Evolutionary conservation across 1,284 basidiomycete species (phyloP).

Genomic region (Xanthoconium separans): DNA sequence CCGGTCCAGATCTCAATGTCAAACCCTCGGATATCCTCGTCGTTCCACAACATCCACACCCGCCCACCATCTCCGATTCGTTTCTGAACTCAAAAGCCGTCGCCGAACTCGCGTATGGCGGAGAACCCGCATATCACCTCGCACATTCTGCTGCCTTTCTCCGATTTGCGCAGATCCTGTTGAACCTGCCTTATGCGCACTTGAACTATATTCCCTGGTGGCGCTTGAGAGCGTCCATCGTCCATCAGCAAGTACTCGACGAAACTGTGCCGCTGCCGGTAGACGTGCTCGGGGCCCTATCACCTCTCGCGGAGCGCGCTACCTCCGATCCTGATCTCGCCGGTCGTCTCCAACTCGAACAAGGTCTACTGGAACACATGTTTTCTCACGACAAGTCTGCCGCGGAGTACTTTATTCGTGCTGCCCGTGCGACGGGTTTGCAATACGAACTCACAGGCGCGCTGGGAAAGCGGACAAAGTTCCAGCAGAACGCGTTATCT

Average conservation of each 20-base stretch:
- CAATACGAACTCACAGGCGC: slow-evolving; percentile 93
- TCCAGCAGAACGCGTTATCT: slow-evolving; percentile 81
- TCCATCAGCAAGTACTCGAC: slow-evolving; percentile 87
- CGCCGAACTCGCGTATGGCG: slow-evolving; percentile 77
- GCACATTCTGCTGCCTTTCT: slow-evolving; percentile 71
- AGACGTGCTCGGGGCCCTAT: slow-evolving; percentile 48
- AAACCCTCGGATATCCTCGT: slow-evolving; percentile 52
- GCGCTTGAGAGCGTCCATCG: slow-evolving; percentile 69
- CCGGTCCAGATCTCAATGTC: slow-evolving; percentile 84
- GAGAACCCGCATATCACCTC: slow-evolving; percentile 97
- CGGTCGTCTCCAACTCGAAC: slow-evolving; percentile 75
- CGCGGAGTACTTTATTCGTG: slow-evolving; percentile 76
- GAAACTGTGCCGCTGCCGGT: slow-evolving; percentile 71
- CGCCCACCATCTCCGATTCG: slow-evolving; percentile 41
- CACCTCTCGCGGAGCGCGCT: slow-evolving; percentile 45
- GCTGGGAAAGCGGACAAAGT: slow-evolving; percentile 93
- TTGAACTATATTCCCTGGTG: slow-evolving; percentile 68
- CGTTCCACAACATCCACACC: slow-evolving; percentile 30
- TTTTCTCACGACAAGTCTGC: slow-evolving; percentile 78
- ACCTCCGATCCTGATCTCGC: slow-evolving; percentile 58
- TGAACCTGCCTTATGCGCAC: slow-evolving; percentile 52
- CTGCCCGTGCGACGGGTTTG: slow-evolving; percentile 76
- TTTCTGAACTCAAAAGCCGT: slow-evolving; percentile 71
- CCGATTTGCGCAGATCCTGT: slow-evolving; percentile 71
- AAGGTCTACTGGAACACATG: slow-evolving; percentile 78